Evolutionary conservation across 1,139 yeast genomes (phyloP), one percentile per base, ranked within the genome.

Genomic region (Geotrichum cucujoidarum): DNA sequence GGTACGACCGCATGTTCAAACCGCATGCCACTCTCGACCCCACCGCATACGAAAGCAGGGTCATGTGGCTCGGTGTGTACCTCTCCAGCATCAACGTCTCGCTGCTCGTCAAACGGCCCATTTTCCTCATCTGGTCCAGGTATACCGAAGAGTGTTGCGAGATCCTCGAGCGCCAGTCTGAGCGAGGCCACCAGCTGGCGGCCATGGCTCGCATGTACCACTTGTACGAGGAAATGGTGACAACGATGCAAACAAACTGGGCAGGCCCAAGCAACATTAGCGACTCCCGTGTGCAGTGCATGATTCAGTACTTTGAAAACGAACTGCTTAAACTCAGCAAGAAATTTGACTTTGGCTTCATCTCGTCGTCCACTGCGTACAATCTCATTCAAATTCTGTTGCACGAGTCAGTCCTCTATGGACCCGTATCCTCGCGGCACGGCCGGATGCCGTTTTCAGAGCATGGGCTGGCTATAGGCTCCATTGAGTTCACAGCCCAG

Each of bases 351-450:
- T 14, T 32, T 11, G 25, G 18, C 2, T 47, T 45, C 10, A 22
- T 14, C 5, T 11, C 33, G 20, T 40, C 21, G 11, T 13, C 24
- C 3, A 29, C 45, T 5, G 21, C 25, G 14, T 11, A 43, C 4
- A 77, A 76, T 55, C 76, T 92, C 0, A 80, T 84, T 13, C 87
- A 83, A 56, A 90, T 92, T 0, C 83, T 80, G 60, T 66, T 87
- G 17, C 84, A 83, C 63, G 94, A 82, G 60, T 80, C 79, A 3
- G 72, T 69, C 37, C 60, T 76, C 47, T 74, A 71, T 52, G 56
- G 57, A 18, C 55, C 57, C 3, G 60, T 54, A 29, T 49, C 57
- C 25, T 55, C 56, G 20, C 39, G 47, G 4, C 43, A 60, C 2
- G 69, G 70, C n/a, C 55, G 71, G 20, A 59, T 70, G n/a, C 69